Percentiles rank a stretch among this genome's conserved stretches.
Conservation (phyloP, 2,329 filamentous ascomycete genomes). For the Monosporascus sp. region DNA sequence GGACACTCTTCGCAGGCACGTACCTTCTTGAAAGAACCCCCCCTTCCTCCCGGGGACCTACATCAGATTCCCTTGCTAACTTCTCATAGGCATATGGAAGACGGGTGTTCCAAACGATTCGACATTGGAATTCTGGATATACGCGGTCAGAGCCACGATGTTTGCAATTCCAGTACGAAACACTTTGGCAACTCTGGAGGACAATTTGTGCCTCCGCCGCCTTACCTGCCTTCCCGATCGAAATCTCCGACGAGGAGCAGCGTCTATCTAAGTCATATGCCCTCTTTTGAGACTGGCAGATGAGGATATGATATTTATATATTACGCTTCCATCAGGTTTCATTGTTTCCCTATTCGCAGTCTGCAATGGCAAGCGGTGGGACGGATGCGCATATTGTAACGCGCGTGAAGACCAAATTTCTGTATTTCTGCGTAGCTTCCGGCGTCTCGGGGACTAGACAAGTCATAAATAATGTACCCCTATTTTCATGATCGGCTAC, state of each 20-base stretch:
- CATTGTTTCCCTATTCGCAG: too few species aligned
- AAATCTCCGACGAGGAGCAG: constrained; percentile 15
- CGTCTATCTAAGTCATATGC: constrained; percentile 17
- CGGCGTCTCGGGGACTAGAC: too few species aligned
- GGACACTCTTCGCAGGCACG: constrained; percentile 75
- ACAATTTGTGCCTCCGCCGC: constrained; percentile 16
- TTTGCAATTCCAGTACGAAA: constrained; percentile 15
- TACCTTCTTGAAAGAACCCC: constrained; percentile 2
- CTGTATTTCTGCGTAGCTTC: too few species aligned
- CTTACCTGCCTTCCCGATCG: constrained; percentile 23
- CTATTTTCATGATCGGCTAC: too few species aligned
- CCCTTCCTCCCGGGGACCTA: neutral
- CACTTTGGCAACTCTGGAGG: constrained; percentile 19
- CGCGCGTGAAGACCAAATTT: too few species aligned
- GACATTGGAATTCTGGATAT: constrained; percentile 50
- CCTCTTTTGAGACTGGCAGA: constrained; percentile 22
- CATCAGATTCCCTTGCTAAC: neutral
- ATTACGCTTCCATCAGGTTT: too few species aligned
- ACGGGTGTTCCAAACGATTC: constrained; percentile 68
- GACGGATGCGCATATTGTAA: too few species aligned
- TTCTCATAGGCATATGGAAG: constrained; percentile 64
- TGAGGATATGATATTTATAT: neutral
- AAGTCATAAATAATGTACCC: too few species aligned
- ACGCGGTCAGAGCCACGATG: constrained; percentile 21
- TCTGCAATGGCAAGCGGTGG: too few species aligned